Evolutionary conservation across 768 basidiomycete genomes (phyloP), one percentile per base, ranked within the genome.

Genomic region (Candolleomyces aberdarensis): DNA sequence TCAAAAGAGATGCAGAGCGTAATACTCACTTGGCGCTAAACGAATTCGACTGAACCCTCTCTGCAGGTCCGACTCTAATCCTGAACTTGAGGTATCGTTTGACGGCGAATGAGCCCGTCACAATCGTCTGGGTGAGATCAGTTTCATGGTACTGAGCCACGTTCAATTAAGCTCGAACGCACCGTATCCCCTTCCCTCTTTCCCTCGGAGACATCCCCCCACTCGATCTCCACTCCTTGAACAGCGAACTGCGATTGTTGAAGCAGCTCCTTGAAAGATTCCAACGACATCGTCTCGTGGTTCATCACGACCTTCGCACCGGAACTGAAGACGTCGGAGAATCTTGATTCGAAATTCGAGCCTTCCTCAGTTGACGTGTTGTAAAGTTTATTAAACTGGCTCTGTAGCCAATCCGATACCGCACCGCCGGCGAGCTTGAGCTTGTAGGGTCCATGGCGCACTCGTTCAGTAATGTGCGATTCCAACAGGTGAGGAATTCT

Each of bases 1-100:
- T 36, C 1, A 11, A 11, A 36, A 6, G 36, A 36, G 36, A 11
- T 11, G 36, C 2, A 11, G 36, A 36, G 6, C 36, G 36, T 11
- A 29, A 54, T 29, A 51, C 74, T 53, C 31, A 80, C 80, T 67
- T 76, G 20, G 78, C 79, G 43, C 76, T 80, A 52, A 82, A 79
- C 15, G 69, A 59, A 32, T 77, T 62, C 29, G 68, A 64, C 36
- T 71, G 74, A 8, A 58, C 63, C 9, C 65, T 69, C 57, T 78
- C 74, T 9, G 77, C 80, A 7, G 74, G 75, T 3, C 62, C 60
- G 10, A 61, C 81, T 20, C 80, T 75, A 15, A 82, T 74, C 8
- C 75, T 70, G 61, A 79, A 75, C 48, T 74, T 76, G 49, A 79
- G 57, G 2, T 71, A 69, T 22, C 76, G 78, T 29, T 75, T 78